A percentile compares a stretch with the other conserved stretches of the same genome.
Evolutionary conservation across 2,329 filamentous ascomycete genomes (phyloP).

Genomic region (Fusarium acutatum): DNA sequence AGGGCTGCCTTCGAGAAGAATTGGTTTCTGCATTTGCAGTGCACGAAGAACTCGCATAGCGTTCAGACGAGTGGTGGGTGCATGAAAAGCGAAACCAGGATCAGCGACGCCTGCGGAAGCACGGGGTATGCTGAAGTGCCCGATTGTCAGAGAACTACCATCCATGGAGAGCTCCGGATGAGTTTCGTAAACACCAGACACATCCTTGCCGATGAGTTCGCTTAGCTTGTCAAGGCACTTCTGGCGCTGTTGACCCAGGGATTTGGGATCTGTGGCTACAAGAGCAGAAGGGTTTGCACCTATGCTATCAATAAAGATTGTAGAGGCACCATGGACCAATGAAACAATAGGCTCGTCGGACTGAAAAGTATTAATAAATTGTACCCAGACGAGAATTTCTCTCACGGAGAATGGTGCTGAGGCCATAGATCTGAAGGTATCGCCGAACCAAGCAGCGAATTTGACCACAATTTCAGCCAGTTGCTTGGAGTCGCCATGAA

Average conservation of each 20-base stretch:
- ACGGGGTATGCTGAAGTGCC: slow-evolving; percentile 74
- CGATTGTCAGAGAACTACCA: slow-evolving; percentile 67
- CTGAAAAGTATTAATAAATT: slow-evolving; percentile 81
- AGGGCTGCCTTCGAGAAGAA: slow-evolving; percentile 95
- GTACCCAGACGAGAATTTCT: slow-evolving; percentile 91
- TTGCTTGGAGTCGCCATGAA: slow-evolving; percentile 62
- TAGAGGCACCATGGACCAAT: slow-evolving; percentile 85
- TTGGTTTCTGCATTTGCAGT: slow-evolving; percentile 87
- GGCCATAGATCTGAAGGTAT: slow-evolving; percentile 77
- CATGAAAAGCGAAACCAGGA: slow-evolving; percentile 72
- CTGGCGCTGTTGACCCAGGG: slow-evolving; percentile 74
- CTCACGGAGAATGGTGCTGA: slow-evolving; percentile 86
- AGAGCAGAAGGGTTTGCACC: slow-evolving; percentile 94
- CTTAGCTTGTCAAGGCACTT: slow-evolving; percentile 78
- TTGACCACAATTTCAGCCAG: slow-evolving; percentile 77
- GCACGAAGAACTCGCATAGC: slow-evolving; percentile 91
- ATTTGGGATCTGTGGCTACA: slow-evolving; percentile 74
- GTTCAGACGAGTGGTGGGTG: slow-evolving; percentile 89
- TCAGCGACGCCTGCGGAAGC: slow-evolving; percentile 51
- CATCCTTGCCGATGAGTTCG: slow-evolving; percentile 69
- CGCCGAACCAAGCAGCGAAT: slow-evolving; percentile 94
- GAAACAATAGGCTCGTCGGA: slow-evolving; percentile 55
- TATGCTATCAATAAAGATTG: slow-evolving; percentile 95
- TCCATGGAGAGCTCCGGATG: slow-evolving; percentile 66
- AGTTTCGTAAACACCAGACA: slow-evolving; percentile 70